Conservation (phyloP, 441 rosid genomes). For the Adansonia grandidieri region DNA sequence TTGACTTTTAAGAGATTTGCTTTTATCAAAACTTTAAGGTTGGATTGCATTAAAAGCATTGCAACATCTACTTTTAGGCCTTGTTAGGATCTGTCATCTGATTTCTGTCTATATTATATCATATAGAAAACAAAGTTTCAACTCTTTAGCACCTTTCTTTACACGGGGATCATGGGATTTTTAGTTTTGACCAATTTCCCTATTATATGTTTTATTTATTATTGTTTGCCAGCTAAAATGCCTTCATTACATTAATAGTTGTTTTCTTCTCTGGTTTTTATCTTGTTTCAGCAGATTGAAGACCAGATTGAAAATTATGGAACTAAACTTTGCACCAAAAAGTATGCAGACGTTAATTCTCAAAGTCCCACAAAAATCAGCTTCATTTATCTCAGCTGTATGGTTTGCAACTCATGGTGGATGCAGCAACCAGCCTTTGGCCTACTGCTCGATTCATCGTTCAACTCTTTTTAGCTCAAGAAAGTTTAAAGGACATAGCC, state of each 20-base stretch:
- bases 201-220: not conserved
- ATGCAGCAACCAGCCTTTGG: constrained; percentile 12
- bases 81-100: not conserved
- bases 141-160: not conserved
- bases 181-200: not conserved
- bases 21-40: constrained; percentile 30
- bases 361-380: constrained; percentile 18
- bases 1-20: not conserved
- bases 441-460: not conserved
- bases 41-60: constrained; percentile 25
- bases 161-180: constrained; percentile 30
- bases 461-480: constrained; percentile 26
- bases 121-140: not conserved
- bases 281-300: constrained; percentile 2
- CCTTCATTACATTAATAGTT: not conserved
- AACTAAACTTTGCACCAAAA: constrained; percentile 31
- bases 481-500: constrained; percentile 19
- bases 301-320: constrained; percentile 21
- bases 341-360: constrained; percentile 19
- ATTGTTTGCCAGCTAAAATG: not conserved
- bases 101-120: constrained; percentile 9
- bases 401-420: constrained; percentile 16
- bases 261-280: not conserved
- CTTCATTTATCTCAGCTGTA: constrained; percentile 24
- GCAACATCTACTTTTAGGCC: constrained; percentile 31